Base-by-base conservation (phyloP, 2,329 filamentous ascomycete species). In the Penicillium glabrum region DNA sequence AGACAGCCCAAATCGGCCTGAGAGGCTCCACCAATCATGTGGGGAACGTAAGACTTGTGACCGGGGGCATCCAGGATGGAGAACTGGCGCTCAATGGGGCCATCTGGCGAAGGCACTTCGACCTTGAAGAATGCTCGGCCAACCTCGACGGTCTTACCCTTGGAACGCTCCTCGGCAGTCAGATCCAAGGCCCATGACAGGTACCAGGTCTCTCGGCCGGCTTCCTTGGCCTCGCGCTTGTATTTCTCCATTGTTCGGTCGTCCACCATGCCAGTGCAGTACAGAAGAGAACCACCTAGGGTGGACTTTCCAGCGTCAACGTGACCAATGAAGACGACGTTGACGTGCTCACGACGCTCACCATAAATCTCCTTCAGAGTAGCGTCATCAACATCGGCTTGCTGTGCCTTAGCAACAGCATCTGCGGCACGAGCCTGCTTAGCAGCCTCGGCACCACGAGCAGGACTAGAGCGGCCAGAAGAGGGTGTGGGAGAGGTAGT, bases 281-380 rank as follows among this genome's bases (percentile, higher is more conserved):
- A 96, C 14, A 99, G 82, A 61, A 99, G 96, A 51, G 90, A 90
- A 50, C 95, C 95, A 72, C 95, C 95, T 6, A 99, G 83, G 3
- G 95, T 99, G 39, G 92, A 97, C 80, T 99, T 99, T 67, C 95
- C 95, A 51, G 95, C 95, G 80, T 99, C 95, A 68, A 99, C 96
- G 82, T 99, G 95, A 51, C 95, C 93, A 71, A 98, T 89, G 79
- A 98, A 97, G 64, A 98, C 96, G 67, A 99, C 89, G 78, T 99
- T 99, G 69, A 99, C 83, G 67, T 89, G 86, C 72, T 89, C 80
- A 61, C 77, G 77, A 61, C 70, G 92, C 77, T 98, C 97, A 73
- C 95, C 95, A 75, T 81, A 99, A 60, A 99, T 95, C 74, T 98
- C 93, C 75, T 92, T 91, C 59, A 99, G 80, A 0, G 91, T 93